Base-by-base conservation (phyloP, 1,284 basidiomycete species). In the Cutaneotrichosporon arboriforme region DNA sequence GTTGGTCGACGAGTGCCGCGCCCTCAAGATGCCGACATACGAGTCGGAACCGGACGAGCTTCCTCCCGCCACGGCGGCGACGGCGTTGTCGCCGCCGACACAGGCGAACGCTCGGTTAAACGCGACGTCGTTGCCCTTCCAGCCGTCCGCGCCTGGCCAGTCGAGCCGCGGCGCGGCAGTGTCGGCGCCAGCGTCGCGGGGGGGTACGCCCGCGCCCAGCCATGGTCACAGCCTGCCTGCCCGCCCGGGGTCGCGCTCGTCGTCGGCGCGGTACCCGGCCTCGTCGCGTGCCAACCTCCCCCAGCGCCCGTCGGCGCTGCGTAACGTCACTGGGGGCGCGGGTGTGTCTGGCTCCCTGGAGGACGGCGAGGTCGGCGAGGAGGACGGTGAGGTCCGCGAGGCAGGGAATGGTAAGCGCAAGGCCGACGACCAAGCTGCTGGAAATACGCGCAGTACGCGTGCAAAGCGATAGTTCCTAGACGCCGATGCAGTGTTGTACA, bases 1-100 rank as follows among this genome's bases (percentile, higher is more conserved):
- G 4, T 55, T 70, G 17, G 64, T 72, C 4, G 64, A 69, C 8
- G 66, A 72, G 35, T 68, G 63, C 49, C 62, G 64, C 35, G 45
- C 46, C 2, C 55, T 66, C 39, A 68, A 67, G 46, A 53, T 72
- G 12, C 66, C 66, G 3, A 18, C 21, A 12, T 45, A 21, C 33
- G 43, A 36, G 17, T 33, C 33, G 31, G 43, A 45, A 26, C 33
- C 44, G 22, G 49, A 33, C 13, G 53, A 59, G 9, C 10, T 33
- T 3, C 17, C 43, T 18, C 9, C 33, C 13, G 7, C 26, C 10
- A 18, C n/a, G 8, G 3, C 42, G 8, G n/a, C 31, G 14, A 15
- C 43, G 5, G 33, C 15, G 31, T 31, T 12, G 15, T 21, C 20
- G 3, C 20, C 38, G 13, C 17, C 47, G 1, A 4, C 38, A 4